phyloP scores from a whole-genome alignment of 768 basidiomycete species.

The Boletus vermiculosoides region DNA sequence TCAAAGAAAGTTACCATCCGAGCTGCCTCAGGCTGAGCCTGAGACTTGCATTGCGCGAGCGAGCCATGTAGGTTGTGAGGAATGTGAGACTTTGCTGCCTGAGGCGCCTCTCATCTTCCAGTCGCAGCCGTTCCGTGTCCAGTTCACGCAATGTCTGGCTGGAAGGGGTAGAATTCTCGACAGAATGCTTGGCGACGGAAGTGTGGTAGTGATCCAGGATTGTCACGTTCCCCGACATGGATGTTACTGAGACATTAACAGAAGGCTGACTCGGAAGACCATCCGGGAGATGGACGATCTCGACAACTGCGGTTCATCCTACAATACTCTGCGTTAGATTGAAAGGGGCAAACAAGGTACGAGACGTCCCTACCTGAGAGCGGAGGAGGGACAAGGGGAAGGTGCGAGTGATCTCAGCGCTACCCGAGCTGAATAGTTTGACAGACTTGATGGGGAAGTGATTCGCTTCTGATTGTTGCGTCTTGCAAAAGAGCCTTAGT shows the following conservation, averaged over 20 bases:
- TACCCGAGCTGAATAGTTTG: constrained; percentile 14
- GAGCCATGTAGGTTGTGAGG: constrained; percentile 28
- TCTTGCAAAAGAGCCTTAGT: background rate
- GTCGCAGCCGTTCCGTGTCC: constrained; percentile 7
- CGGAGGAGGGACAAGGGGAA: constrained; percentile 17
- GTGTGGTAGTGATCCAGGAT: constrained; percentile 16
- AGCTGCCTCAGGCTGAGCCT: constrained; percentile 7
- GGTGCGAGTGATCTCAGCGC: constrained; percentile 19
- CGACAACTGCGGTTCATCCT: constrained; percentile 18
- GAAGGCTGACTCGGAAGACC: background rate
- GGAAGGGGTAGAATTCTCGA: background rate
- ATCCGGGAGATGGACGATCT: constrained; percentile 17
- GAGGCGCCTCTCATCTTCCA: constrained; percentile 20
- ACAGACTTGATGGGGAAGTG: constrained; percentile 18
- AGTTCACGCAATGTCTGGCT: constrained; percentile 9
- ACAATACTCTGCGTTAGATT: background rate
- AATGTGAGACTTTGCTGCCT: constrained; percentile 23
- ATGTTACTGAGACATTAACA: constrained; percentile 15
- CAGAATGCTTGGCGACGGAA: background rate
- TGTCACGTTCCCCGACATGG: constrained; percentile 6
- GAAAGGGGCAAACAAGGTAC: background rate
- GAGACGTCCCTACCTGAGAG: constrained; percentile 1
- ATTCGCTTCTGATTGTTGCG: constrained; percentile 5
- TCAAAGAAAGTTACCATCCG: constrained; percentile 23
- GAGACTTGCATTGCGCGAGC: constrained; percentile 23